Evolutionary conservation across 305 asterid species (phyloP).

Genomic region (Caryopteris hybrid): DNA sequence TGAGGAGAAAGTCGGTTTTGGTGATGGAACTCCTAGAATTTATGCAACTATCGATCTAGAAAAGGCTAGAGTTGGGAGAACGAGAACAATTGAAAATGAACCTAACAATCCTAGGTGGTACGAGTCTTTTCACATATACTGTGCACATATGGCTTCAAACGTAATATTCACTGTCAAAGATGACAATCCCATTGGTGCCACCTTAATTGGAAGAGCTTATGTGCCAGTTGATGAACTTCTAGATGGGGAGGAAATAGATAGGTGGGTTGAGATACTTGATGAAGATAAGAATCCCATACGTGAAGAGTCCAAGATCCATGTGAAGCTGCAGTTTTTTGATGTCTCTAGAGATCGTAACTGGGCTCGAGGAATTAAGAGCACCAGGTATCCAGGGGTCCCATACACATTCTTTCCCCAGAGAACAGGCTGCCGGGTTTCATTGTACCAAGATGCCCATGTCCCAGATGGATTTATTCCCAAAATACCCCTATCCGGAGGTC

Average conservation of each 20-base stretch:
- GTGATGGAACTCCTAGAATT: constrained; percentile 68
- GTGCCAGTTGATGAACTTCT: constrained; percentile 61
- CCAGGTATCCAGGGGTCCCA: constrained; percentile 81
- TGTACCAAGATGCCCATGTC: constrained; percentile 84
- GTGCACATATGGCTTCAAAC: constrained; percentile 71
- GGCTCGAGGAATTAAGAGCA: constrained; percentile 71
- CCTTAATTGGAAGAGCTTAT: constrained; percentile 85
- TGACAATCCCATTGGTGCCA: constrained; percentile 85
- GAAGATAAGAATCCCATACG: constrained; percentile 54
- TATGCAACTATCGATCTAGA: constrained; percentile 81
- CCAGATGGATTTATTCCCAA: constrained; percentile 70
- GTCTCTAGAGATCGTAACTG: constrained; percentile 69
- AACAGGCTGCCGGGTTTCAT: constrained; percentile 68
- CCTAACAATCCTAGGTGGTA: constrained; percentile 73
- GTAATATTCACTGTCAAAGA: constrained; percentile 81
- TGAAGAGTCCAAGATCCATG: constrained; percentile 76
- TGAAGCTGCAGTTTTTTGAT: constrained; percentile 73
- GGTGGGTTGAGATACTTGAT: constrained; percentile 82
- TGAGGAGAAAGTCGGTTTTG: constrained; percentile 71
- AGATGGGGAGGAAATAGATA: constrained; percentile 77
- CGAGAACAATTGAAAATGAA: constrained; percentile 61
- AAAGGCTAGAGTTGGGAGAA: constrained; percentile 83
- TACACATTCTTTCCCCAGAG: constrained; percentile 78
- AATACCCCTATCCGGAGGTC: constrained; percentile 76
- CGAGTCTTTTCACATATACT: constrained; percentile 82